These are phyloP conservation scores for Parietaria judaica DNA, from an alignment of 306 rosid species.

Conservation along the genomic window DNA sequence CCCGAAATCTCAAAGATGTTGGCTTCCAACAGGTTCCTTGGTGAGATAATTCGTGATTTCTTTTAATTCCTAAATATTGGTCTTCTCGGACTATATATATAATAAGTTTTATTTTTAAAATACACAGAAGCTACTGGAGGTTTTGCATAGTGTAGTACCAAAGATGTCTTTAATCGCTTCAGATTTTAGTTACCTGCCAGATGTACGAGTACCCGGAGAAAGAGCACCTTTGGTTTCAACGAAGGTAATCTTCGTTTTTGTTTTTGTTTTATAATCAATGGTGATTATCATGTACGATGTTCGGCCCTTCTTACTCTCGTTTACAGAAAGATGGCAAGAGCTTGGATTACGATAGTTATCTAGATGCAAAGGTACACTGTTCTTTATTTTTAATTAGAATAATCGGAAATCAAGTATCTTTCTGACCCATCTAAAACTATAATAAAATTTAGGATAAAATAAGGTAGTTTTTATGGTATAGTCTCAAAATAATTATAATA, in stretches of 20 bases:
- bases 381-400: neutral
- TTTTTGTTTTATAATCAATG: constrained; percentile 1
- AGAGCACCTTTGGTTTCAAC: constrained; percentile 96
- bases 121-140: constrained; percentile 72
- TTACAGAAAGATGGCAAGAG: constrained; percentile 81
- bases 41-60: constrained; percentile 37
- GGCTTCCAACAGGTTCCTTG: constrained; percentile 98
- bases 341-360: constrained; percentile 63
- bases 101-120: constrained; percentile 1
- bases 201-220: constrained; percentile 78
- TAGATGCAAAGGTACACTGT: constrained; percentile 70
- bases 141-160: constrained; percentile 74
- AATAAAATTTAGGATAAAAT: too few relatives aligned
- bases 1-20: constrained; percentile 80
- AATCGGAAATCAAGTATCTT: too few relatives aligned
- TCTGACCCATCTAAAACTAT: too few relatives aligned
- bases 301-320: constrained; percentile 6
- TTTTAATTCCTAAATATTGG: constrained; percentile 5
- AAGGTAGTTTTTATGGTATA: too few relatives aligned
- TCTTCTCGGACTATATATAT: constrained; percentile 15
- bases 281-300: neutral
- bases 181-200: constrained; percentile 87
- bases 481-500: too few relatives aligned
- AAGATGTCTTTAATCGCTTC: constrained; percentile 97
- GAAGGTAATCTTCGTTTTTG: constrained; percentile 31